Percentiles rank a stretch among this genome's conserved stretches.
Conservation (phyloP, 2,329 filamentous ascomycete species). For the Alternaria conjuncta region DNA sequence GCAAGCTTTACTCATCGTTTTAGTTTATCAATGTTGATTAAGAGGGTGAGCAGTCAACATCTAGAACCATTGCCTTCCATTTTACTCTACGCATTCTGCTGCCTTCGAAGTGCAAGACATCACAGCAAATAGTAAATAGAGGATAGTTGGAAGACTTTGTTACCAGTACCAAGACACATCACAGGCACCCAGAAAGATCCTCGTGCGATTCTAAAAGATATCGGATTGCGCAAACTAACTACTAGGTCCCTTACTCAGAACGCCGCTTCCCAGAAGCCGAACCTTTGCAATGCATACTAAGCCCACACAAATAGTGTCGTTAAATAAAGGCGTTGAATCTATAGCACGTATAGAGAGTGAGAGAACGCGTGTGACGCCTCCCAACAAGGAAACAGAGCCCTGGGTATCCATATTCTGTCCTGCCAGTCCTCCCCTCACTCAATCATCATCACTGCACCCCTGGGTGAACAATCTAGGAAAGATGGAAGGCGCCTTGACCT, state of each 20-base stretch:
- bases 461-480: slow-evolving; percentile 66
- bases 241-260: neutral
- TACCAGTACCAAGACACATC: neutral
- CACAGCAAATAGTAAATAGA: neutral
- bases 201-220: neutral
- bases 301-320: neutral
- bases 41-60: neutral
- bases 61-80: neutral
- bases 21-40: neutral
- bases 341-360: neutral
- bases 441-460: neutral
- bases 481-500: slow-evolving; percentile 96
- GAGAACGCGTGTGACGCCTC: neutral
- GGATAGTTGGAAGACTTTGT: neutral
- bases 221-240: neutral
- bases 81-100: neutral
- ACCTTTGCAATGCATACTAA: neutral
- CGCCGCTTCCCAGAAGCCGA: neutral
- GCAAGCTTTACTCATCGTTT: neutral
- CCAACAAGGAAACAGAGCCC: neutral
- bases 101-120: neutral
- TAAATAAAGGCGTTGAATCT: neutral
- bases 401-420: slow-evolving; percentile 2
- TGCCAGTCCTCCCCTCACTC: neutral
- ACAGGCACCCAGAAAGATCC: neutral